These are phyloP conservation scores for Begonia peltatifolia DNA, from an alignment of 306 rosid species.

Conservation along the genomic window DNA sequence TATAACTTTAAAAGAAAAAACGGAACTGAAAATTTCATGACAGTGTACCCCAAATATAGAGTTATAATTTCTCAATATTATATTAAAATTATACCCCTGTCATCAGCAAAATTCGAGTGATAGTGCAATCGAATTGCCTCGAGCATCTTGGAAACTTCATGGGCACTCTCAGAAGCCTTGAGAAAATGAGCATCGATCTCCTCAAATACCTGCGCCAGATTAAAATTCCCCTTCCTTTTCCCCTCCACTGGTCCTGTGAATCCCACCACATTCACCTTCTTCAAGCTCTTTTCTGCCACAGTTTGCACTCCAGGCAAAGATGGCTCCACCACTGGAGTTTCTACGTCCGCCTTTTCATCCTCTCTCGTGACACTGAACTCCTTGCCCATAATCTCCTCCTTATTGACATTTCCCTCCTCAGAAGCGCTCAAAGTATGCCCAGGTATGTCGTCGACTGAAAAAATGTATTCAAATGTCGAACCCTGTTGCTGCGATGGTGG, in stretches of 20 bases:
- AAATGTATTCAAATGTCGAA: constrained; percentile 46
- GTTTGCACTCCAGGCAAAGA: constrained; percentile 12
- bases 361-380: constrained; percentile 19
- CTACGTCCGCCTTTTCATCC: constrained; percentile 8
- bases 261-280: constrained; percentile 34
- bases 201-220: constrained; percentile 32
- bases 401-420: constrained; percentile 18
- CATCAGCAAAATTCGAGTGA: constrained; percentile 94
- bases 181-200: constrained; percentile 69
- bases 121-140: constrained; percentile 81
- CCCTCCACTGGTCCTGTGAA: constrained; percentile 20
- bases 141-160: constrained; percentile 88
- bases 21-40: constrained; percentile 5
- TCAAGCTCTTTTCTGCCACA: constrained; percentile 10
- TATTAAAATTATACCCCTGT: constrained; percentile 36
- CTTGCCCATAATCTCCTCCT: constrained; percentile 24
- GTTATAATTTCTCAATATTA: too few species aligned
- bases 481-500: constrained; percentile 21
- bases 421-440: constrained; percentile 32
- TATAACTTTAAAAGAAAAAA: background rate
- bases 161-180: constrained; percentile 77
- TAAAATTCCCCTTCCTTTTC: constrained; percentile 33
- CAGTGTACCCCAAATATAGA: background rate
- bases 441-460: constrained; percentile 38
- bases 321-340: constrained; percentile 13